These are phyloP conservation scores for Cymbidium sinense DNA, from an alignment of 106 monocot genomes.

Conservation along the genomic window DNA sequence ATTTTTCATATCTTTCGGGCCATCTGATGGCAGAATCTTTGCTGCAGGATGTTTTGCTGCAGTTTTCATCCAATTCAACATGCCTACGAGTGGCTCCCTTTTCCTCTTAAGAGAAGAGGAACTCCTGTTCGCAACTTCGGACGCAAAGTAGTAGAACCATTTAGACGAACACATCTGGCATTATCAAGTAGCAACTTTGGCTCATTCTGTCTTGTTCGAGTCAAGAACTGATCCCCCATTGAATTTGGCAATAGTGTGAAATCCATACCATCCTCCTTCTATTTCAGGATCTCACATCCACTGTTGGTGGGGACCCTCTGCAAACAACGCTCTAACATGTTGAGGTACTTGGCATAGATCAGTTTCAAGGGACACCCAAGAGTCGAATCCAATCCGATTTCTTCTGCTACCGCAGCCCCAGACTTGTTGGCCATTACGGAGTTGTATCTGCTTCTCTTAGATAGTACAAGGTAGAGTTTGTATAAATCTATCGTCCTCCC, in stretches of 20 bases:
- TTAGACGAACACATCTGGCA: neutral
- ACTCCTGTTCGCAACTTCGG: neutral
- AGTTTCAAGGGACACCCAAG: too few relatives aligned
- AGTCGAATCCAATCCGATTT: constrained; percentile 35
- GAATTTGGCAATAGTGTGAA: neutral
- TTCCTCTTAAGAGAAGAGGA: too few relatives aligned
- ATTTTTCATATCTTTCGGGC: constrained; percentile 9
- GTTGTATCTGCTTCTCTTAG: too few relatives aligned
- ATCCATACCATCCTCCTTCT: constrained; percentile 5
- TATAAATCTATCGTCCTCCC: constrained; percentile 38
- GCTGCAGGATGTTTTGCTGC: constrained; percentile 11
- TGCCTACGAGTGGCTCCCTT: too few relatives aligned
- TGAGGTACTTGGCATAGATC: too few relatives aligned
- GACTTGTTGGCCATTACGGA: too few relatives aligned
- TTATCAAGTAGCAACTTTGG: constrained; percentile 5
- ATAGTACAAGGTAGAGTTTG: constrained; percentile 32
- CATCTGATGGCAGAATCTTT: neutral
- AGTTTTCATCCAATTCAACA: too few relatives aligned
- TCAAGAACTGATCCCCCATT: constrained; percentile 29
- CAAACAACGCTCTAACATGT: too few relatives aligned
- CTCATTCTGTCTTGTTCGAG: neutral
- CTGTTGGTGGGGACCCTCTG: too few relatives aligned
- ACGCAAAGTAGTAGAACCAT: neutral
- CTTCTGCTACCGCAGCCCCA: constrained; percentile 27
- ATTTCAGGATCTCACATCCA: constrained; percentile 10